phyloP scores from a whole-genome alignment of 2,329 filamentous ascomycete species.

The Colletotrichum lentis region DNA sequence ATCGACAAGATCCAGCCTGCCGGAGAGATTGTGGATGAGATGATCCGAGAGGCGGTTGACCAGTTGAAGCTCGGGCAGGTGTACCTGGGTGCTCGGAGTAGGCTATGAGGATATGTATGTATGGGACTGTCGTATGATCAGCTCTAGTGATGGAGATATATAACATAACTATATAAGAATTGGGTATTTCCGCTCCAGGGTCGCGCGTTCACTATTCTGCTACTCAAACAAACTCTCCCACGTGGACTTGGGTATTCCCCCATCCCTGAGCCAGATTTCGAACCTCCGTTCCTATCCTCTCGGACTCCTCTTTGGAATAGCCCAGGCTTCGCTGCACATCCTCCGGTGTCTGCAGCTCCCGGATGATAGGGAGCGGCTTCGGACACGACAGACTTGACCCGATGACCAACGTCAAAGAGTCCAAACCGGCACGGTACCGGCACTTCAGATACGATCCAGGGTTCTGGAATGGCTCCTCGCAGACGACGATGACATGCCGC shows the following conservation, averaged over 20 bases:
- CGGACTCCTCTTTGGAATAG: conserved; percentile 17
- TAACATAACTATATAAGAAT: conserved; percentile 3
- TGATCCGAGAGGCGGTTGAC: conserved; percentile 79
- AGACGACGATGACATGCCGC: conserved; percentile 27
- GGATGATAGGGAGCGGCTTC: conserved; percentile 21
- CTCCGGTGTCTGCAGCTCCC: conserved; percentile 14
- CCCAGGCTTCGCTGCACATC: conserved; percentile 14
- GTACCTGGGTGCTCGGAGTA: conserved; percentile 63
- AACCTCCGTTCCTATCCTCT: conserved; percentile 29
- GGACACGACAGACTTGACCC: neutral
- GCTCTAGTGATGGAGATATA: neutral
- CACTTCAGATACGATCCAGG: conserved; percentile 32
- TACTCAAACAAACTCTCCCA: conserved; percentile 23
- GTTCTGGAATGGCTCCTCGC: conserved; percentile 32
- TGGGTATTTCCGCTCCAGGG: conserved; percentile 29
- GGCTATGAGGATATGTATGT: conserved; percentile 47
- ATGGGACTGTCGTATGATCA: neutral
- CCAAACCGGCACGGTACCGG: conserved; percentile 28
- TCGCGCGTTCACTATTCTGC: neutral
- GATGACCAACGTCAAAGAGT: conserved; percentile 28
- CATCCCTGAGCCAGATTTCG: conserved; percentile 27
- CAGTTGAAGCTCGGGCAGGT: conserved; percentile 69
- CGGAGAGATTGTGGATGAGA: conserved; percentile 84
- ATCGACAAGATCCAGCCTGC: conserved; percentile 83
- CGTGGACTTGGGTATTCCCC: conserved; percentile 24